These are phyloP conservation scores for Saccharomycopsis sp. DNA, from an alignment of 805 yeast species.

Conservation along the genomic window DNA sequence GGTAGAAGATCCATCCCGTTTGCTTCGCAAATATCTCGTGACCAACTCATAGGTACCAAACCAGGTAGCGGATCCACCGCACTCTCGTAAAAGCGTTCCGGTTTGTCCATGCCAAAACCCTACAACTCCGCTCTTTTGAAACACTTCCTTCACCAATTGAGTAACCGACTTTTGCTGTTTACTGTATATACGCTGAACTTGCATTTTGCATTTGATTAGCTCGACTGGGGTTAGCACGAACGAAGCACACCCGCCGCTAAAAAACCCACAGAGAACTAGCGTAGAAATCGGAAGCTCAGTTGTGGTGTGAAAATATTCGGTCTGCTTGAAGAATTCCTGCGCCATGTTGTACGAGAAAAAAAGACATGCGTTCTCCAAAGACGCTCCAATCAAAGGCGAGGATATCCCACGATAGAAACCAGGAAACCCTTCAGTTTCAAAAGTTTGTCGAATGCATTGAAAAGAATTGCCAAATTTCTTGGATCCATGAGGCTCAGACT, in stretches of 20 bases:
- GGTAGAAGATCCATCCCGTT: constrained; percentile 22
- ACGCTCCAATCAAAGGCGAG: constrained; percentile 84
- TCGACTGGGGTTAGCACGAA: constrained; percentile 89
- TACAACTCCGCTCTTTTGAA: constrained; percentile 45
- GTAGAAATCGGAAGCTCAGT: constrained; percentile 33
- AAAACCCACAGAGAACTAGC: constrained; percentile 64
- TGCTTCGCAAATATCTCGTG: constrained; percentile 33
- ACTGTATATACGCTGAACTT: constrained; percentile 45
- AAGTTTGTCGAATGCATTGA: constrained; percentile 32
- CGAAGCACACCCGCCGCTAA: constrained; percentile 77
- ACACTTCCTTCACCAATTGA: constrained; percentile 36
- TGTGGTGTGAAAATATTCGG: constrained; percentile 4
- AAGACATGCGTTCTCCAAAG: constrained; percentile 78
- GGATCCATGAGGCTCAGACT: constrained; percentile 54
- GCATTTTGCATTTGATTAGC: constrained; percentile 79
- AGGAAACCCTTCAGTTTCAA: constrained; percentile 51
- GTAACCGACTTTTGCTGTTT: constrained; percentile 29
- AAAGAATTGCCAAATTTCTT: not conserved
- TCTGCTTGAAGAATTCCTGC: constrained; percentile 28
- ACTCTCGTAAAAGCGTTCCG: constrained; percentile 74
- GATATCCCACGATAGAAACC: constrained; percentile 74
- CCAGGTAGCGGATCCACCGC: constrained; percentile 91
- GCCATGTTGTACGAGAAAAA: constrained; percentile 59
- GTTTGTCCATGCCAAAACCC: constrained; percentile 89
- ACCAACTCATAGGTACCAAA: constrained; percentile 78